phyloP scores from a whole-genome alignment of 2,329 filamentous ascomycete genomes.

The Trichoderma guizhouense region DNA sequence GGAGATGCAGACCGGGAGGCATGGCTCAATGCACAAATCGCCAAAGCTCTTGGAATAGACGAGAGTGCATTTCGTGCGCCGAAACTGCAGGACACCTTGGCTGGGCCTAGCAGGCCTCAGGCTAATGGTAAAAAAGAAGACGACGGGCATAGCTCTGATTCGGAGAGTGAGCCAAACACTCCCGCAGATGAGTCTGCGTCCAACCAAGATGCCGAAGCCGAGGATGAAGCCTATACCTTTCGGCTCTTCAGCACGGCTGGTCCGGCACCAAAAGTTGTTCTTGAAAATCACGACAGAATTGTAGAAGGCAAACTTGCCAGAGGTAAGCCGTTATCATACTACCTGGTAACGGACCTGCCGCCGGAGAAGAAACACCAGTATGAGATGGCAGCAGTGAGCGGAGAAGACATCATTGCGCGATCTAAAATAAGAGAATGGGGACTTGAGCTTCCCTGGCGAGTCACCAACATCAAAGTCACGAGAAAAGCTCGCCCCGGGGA shows the following conservation, averaged over 20 bases:
- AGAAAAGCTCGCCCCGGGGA: constrained; percentile 25
- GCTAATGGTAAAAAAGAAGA: neutral
- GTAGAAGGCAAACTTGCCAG: constrained; percentile 35
- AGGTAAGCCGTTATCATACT: constrained; percentile 46
- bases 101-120: neutral
- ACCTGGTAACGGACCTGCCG: constrained; percentile 42
- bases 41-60: constrained; percentile 42
- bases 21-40: constrained; percentile 47
- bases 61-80: constrained; percentile 21
- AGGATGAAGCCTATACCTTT: constrained; percentile 43
- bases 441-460: constrained; percentile 58
- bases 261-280: constrained; percentile 47
- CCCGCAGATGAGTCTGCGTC: constrained; percentile 4
- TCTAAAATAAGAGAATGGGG: constrained; percentile 52
- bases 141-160: neutral
- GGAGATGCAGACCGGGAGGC: constrained; percentile 39
- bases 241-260: constrained; percentile 52
- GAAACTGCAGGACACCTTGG: neutral
- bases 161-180: constrained; percentile 1
- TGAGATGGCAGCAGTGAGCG: constrained; percentile 46
- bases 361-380: constrained; percentile 39
- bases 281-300: constrained; percentile 42
- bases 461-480: constrained; percentile 43
- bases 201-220: constrained; percentile 27
- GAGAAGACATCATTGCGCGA: constrained; percentile 47